Evolutionary conservation across 2,329 filamentous ascomycete genomes (phyloP).

Genomic region (Scedosporium aurantiacum): DNA sequence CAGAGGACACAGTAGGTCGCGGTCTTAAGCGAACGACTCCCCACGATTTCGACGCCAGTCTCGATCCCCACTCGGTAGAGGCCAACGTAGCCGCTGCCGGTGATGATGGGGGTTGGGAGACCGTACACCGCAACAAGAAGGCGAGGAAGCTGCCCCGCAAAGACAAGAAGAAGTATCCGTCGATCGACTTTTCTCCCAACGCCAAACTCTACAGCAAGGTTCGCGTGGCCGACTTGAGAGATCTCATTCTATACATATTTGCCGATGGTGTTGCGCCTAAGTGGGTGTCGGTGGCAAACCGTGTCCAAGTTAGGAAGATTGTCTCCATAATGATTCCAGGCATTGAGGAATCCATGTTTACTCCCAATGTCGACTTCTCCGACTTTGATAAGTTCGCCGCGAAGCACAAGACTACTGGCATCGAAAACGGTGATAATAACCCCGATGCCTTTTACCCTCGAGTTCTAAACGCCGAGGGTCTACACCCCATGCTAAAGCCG

Average conservation of each 20-base stretch:
- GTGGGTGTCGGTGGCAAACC: slow-evolving; percentile 53
- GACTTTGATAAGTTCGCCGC: slow-evolving; percentile 24
- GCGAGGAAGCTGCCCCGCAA: slow-evolving; percentile 49
- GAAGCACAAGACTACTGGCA: slow-evolving; percentile 20
- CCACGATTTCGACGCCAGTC: slow-evolving; percentile 28
- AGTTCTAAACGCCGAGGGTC: slow-evolving; percentile 34
- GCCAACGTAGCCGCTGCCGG: slow-evolving; percentile 9
- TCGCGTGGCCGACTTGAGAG: slow-evolving; percentile 51
- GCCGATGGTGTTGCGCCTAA: slow-evolving; percentile 54
- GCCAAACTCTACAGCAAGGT: slow-evolving; percentile 51
- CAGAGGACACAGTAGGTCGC: slow-evolving; percentile 12
- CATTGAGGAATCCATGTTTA: slow-evolving; percentile 81
- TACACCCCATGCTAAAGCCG: slow-evolving; percentile 47
- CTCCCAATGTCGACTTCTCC: slow-evolving; percentile 34
- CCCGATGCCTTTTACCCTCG: slow-evolving; percentile 52
- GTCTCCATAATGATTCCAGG: slow-evolving; percentile 89
- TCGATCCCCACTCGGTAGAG: slow-evolving; percentile 18
- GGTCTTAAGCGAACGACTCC: slow-evolving; percentile 37
- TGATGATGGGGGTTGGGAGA: slow-evolving; percentile 38
- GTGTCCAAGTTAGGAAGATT: slow-evolving; percentile 61
- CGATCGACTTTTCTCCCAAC: slow-evolving; percentile 45
- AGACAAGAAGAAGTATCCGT: slow-evolving; percentile 46
- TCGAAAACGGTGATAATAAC: slow-evolving; percentile 24
- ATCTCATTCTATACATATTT: slow-evolving; percentile 54
- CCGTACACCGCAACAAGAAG: slow-evolving; percentile 45